These are phyloP conservation scores for Bidens hawaiensis DNA, from an alignment of 140 eudicot genomes.

Conservation along the genomic window DNA sequence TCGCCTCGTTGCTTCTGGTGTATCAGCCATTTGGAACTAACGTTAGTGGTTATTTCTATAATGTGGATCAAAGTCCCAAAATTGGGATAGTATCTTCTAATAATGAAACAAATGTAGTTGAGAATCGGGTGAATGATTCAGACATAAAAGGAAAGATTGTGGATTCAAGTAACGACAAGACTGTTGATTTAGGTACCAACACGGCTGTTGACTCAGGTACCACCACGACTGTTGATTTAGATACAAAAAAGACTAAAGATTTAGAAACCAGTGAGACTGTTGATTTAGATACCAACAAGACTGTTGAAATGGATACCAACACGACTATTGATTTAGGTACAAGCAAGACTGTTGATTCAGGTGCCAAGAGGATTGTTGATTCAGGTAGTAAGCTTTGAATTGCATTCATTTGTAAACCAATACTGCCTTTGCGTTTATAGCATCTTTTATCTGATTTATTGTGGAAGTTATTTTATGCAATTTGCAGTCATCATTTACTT, in stretches of 20 bases:
- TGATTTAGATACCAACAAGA: slow-evolving; percentile 10
- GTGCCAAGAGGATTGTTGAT: slow-evolving; percentile 17
- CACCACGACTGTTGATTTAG: slow-evolving; percentile 7
- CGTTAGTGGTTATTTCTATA: slow-evolving; percentile 52
- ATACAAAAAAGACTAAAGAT: slow-evolving; percentile 2
- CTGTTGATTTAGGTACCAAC: slow-evolving; percentile 1
- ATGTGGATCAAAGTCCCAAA: slow-evolving; percentile 26
- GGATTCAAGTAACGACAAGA: slow-evolving; percentile 7
- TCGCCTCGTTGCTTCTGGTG: slow-evolving; percentile 54
- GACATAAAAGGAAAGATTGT: slow-evolving; percentile 10
- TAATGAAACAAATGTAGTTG: slow-evolving; percentile 15
- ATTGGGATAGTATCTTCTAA: neutral
- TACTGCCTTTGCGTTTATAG: neutral
- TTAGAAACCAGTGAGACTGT: too few relatives aligned
- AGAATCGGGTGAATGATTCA: slow-evolving; percentile 14
- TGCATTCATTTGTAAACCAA: neutral
- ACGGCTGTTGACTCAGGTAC: slow-evolving; percentile 10
- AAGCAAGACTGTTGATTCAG: slow-evolving; percentile 13
- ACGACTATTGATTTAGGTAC: neutral
- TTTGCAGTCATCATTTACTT: slow-evolving; percentile 2
- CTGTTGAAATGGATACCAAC: neutral
- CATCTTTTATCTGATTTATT: neutral
- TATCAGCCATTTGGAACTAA: slow-evolving; percentile 62
- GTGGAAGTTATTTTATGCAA: neutral
- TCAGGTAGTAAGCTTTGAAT: neutral